Evolutionary conservation across 2,329 filamentous ascomycete species (phyloP).

Genomic region (Colletotrichum viniferum): DNA sequence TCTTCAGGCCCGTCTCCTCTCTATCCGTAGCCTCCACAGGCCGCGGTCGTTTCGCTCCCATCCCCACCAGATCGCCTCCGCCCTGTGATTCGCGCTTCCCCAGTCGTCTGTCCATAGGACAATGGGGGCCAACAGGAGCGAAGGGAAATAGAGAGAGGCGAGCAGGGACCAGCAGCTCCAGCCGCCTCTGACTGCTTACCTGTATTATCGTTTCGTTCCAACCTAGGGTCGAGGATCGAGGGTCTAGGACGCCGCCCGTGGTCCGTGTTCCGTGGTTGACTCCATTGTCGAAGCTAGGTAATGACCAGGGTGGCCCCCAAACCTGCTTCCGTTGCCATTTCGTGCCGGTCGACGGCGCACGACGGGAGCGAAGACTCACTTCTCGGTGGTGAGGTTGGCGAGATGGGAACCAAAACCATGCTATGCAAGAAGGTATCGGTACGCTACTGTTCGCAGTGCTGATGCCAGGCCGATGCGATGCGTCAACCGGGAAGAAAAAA

Average conservation of each 20-base stretch:
- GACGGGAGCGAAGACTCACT: neutral
- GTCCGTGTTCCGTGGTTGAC: conserved; percentile 13
- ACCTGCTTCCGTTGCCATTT: neutral
- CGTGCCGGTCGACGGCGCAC: neutral
- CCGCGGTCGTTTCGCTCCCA: conserved; percentile 14
- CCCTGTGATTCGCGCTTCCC: conserved; percentile 20
- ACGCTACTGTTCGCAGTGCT: conserved; percentile 19
- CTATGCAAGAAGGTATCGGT: neutral
- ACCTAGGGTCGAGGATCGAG: conserved; percentile 14
- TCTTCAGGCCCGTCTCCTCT: neutral
- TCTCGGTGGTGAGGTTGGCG: neutral
- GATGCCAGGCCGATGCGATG: conserved; percentile 17
- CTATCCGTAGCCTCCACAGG: conserved; percentile 11
- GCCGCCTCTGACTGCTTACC: conserved; percentile 13
- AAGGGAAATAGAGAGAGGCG: neutral
- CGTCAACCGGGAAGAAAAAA: neutral
- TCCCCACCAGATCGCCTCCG: conserved; percentile 20
- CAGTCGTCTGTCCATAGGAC: conserved; percentile 13
- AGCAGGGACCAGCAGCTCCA: conserved; percentile 15
- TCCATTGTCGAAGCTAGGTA: neutral
- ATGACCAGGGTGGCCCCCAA: neutral
- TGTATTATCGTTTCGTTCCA: conserved; percentile 1
- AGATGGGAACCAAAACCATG: neutral
- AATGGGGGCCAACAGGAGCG: conserved; percentile 13
- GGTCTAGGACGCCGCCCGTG: neutral